Conservation (phyloP, 441 rosid species). For the Omphalea diandra region DNA sequence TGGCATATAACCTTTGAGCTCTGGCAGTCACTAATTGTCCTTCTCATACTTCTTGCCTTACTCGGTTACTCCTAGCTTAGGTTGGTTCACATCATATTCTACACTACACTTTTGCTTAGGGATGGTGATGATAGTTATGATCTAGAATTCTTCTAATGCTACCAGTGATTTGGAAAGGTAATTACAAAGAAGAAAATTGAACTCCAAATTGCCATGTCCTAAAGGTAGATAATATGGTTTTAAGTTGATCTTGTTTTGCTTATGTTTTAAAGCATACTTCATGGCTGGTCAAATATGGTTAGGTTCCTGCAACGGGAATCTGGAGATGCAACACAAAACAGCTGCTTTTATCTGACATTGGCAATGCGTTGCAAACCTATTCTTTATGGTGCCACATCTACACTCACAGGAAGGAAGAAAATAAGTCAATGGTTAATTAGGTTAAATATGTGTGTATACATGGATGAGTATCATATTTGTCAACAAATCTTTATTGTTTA, state of each 20-base stretch:
- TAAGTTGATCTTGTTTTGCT: not conserved
- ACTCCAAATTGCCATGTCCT: not conserved
- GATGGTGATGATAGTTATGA: no score
- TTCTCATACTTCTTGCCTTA: not conserved
- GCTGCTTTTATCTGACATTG: no score
- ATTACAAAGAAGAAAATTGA: not conserved
- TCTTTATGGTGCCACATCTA: not conserved
- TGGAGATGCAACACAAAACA: not conserved
- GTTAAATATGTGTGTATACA: not conserved
- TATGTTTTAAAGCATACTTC: no score
- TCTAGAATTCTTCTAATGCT: not conserved
- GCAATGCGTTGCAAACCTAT: no score
- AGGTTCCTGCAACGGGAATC: not conserved
- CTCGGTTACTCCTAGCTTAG: not conserved
- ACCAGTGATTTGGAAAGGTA: not conserved
- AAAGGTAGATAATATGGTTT: not conserved
- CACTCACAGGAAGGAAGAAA: not conserved
- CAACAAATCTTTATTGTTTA: not conserved
- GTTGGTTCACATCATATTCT: not conserved
- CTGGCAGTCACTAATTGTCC: not conserved
- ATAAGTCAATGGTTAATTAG: not conserved
- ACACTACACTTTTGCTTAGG: not conserved
- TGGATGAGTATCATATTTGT: not conserved
- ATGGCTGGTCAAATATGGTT: no score
- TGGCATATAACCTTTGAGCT: not conserved